Percentiles rank a stretch among this genome's conserved stretches.
These are phyloP conservation scores for Trichoderma sp. DNA, from an alignment of 2,329 filamentous ascomycete genomes.

Conservation along the genomic window DNA sequence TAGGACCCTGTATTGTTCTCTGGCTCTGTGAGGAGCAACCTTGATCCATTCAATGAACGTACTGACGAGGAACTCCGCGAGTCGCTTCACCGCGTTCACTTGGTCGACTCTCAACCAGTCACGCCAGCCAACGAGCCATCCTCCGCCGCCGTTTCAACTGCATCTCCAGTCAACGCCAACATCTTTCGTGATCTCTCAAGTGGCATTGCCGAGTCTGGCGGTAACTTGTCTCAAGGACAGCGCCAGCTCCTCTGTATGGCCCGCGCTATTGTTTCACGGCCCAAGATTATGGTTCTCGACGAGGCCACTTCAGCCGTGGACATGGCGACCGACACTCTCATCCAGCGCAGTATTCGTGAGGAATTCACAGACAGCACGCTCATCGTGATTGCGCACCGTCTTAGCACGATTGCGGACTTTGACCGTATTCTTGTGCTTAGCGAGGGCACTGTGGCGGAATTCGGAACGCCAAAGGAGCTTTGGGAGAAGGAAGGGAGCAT, in stretches of 20 bases:
- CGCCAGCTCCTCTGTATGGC: constrained; percentile 75
- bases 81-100: constrained; percentile 68
- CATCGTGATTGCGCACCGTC: constrained; percentile 72
- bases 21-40: constrained; percentile 72
- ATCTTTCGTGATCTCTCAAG: constrained; percentile 64
- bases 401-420: constrained; percentile 77
- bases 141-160: constrained; percentile 37
- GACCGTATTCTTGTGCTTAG: constrained; percentile 72
- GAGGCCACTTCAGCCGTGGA: constrained; percentile 80
- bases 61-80: constrained; percentile 69
- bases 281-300: constrained; percentile 78
- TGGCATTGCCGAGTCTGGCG: constrained; percentile 68
- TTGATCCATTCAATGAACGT: constrained; percentile 75
- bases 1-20: constrained; percentile 80
- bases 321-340: constrained; percentile 72
- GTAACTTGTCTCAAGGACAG: constrained; percentile 76
- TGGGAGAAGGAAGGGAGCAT: constrained; percentile 55
- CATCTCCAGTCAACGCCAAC: constrained; percentile 58
- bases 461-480: constrained; percentile 63
- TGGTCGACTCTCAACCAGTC: constrained; percentile 49
- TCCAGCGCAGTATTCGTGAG: constrained; percentile 71
- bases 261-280: constrained; percentile 69
- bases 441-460: constrained; percentile 68
- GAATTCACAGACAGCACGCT: constrained; percentile 70
- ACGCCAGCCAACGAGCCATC: constrained; percentile 44